Evolutionary conservation across 202 grass and related monocot species (phyloP).

Genomic region (Eragrostis tef): DNA sequence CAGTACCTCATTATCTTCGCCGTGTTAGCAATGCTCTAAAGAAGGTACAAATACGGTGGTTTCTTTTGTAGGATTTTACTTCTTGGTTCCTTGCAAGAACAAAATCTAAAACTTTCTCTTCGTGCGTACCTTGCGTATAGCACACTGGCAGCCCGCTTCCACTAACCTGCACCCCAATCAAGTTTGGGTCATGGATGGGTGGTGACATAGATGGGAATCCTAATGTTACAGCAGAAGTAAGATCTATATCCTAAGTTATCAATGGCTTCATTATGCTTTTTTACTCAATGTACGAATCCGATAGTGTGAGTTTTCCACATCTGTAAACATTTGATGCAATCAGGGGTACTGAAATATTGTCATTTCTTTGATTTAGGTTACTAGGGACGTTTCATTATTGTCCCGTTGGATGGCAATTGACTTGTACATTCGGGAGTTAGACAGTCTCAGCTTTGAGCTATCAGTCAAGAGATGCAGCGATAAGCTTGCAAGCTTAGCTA

Average conservation of each 20-base stretch:
- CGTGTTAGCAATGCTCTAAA: slow-evolving; percentile 93
- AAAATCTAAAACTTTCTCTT: slow-evolving; percentile 19
- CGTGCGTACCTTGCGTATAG: slow-evolving; percentile 47
- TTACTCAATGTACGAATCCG: neutral
- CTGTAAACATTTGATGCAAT: neutral
- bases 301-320: slow-evolving; percentile 5
- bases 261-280: slow-evolving; percentile 6
- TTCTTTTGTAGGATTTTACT: slow-evolving; percentile 9
- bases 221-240: slow-evolving; percentile 93
- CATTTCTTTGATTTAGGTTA: slow-evolving; percentile 65
- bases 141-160: slow-evolving; percentile 85
- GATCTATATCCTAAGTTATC: neutral
- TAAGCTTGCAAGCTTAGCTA: slow-evolving; percentile 66
- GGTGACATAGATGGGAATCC: slow-evolving; percentile 94
- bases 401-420: slow-evolving; percentile 95
- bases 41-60: slow-evolving; percentile 59
- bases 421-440: slow-evolving; percentile 82
- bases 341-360: slow-evolving; percentile 14
- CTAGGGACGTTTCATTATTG: slow-evolving; percentile 83
- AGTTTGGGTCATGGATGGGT: slow-evolving; percentile 98
- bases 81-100: slow-evolving; percentile 3
- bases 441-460: slow-evolving; percentile 90
- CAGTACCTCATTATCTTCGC: slow-evolving; percentile 86
- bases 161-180: slow-evolving; percentile 85
- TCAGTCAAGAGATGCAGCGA: slow-evolving; percentile 83